These are phyloP conservation scores for Cutaneotrichosporon sp. DNA, from an alignment of 1,284 basidiomycete species.

Conservation along the genomic window DNA sequence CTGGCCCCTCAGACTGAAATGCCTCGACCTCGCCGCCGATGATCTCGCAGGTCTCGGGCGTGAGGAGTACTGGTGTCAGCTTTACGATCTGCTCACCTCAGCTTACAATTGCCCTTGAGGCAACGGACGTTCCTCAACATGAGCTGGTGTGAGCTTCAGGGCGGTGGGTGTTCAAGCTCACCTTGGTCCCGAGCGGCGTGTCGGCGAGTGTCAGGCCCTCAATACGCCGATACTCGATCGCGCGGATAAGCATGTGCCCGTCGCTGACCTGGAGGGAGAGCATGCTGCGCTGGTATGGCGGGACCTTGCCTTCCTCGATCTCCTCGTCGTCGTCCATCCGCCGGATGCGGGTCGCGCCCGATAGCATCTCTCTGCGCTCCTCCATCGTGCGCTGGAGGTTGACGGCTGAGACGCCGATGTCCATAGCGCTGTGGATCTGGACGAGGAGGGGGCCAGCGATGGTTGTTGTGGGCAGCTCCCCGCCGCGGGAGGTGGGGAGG, in stretches of 20 bases:
- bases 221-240: conserved; percentile 49
- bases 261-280: conserved; percentile 46
- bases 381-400: conserved; percentile 46
- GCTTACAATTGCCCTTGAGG: conserved; percentile 31
- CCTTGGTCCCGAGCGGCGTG: conserved; percentile 50
- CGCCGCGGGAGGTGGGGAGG: conserved; percentile 18
- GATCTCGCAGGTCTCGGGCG: conserved; percentile 40
- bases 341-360: conserved; percentile 44
- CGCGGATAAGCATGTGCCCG: conserved; percentile 41
- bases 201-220: conserved; percentile 41
- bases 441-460: conserved; percentile 42
- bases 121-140: conserved; percentile 42
- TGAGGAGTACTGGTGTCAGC: conserved; percentile 38
- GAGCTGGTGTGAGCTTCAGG: conserved; percentile 30
- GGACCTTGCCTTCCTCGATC: conserved; percentile 28
- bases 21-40: conserved; percentile 42
- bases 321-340: conserved; percentile 45
- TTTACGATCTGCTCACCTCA: too few species aligned
- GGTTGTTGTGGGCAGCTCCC: conserved; percentile 21
- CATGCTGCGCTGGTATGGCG: conserved; percentile 51
- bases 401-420: conserved; percentile 49
- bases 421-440: conserved; percentile 42
- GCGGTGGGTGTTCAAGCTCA: conserved; percentile 18
- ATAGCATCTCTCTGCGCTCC: conserved; percentile 47
- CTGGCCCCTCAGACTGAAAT: conserved; percentile 40